phyloP scores from a whole-genome alignment of 305 asterid species.

The Fraxinus greggii region DNA sequence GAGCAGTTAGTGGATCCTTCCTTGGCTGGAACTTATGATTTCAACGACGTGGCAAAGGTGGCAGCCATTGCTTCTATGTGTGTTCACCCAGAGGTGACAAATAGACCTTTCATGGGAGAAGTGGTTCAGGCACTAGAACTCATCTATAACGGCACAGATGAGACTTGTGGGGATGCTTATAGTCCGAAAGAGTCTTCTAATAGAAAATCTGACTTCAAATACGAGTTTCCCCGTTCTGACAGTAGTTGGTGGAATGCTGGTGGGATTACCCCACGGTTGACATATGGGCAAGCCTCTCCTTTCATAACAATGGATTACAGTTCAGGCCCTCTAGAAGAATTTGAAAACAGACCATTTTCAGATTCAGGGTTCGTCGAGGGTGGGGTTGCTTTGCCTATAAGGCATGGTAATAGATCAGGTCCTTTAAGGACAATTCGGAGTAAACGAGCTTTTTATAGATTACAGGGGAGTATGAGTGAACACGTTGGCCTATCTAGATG shows the following conservation, averaged over 20 bases:
- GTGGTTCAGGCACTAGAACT: constrained; percentile 95
- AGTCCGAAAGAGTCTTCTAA: constrained; percentile 73
- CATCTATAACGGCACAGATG: constrained; percentile 78
- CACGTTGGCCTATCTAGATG: constrained; percentile 59
- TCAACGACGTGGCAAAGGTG: constrained; percentile 91
- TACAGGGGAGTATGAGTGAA: constrained; percentile 83
- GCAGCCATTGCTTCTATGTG: constrained; percentile 97
- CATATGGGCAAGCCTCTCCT: constrained; percentile 62
- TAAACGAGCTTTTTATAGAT: constrained; percentile 61
- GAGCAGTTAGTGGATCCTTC: constrained; percentile 77
- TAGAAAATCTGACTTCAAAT: constrained; percentile 70
- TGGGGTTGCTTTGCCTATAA: constrained; percentile 43
- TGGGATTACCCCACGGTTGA: constrained; percentile 56
- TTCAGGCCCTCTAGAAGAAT: constrained; percentile 76
- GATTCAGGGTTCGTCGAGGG: constrained; percentile 48
- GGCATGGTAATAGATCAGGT: constrained; percentile 83
- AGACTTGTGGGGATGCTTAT: constrained; percentile 65
- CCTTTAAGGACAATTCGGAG: constrained; percentile 78
- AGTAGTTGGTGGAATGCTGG: constrained; percentile 97
- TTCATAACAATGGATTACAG: constrained; percentile 92
- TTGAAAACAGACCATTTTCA: constrained; percentile 67
- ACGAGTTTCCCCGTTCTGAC: constrained; percentile 61
- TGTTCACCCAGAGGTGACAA: constrained; percentile 90
- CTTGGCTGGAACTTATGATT: constrained; percentile 63
- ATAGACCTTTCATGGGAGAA: constrained; percentile 95